Evolutionary conservation across 768 basidiomycete species (phyloP), one percentile per base, ranked within the genome.

Genomic region (Serendipita indica): DNA sequence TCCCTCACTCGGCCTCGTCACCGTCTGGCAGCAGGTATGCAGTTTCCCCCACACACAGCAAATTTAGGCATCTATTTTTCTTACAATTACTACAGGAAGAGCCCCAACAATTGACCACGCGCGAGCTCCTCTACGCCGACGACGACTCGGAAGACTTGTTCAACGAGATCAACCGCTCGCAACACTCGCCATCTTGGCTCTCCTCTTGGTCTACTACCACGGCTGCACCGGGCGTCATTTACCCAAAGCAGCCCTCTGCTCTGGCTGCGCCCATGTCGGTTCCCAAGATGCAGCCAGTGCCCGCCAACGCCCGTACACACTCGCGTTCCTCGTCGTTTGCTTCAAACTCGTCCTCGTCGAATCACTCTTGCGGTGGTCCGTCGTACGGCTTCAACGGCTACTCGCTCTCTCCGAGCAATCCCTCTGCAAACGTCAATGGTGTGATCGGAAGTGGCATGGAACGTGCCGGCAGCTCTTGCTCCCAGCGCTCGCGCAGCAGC

Each of bases 1-100:
- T 28, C 49, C 49, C 49, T 54, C 49, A n/a, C 49, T 54, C n/a
- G 49, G 49, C 10, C 49, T 54, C 22, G 49, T 54, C 25, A 54
- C 49, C 25, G 49, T 54, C 49, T 54, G 49, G 49, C 49, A 54
- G 25, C 49, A 54, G 25, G 49, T 54, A 28, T 10, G 35, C n/a
- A 54, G 32, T 54, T 54, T 28, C 7, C 32, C 1, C 49, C 5
- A n/a, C 35, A 10, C 35, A 10, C 35, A 54, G 12, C 32, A 10
- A 4, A n/a, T 25, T 25, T 25, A 12, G 45, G 10, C 7, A 10
- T 13, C 45, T 46, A 46, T 37, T 37, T 37, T 18, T 37, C 18
- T 37, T 10, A 37, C 18, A 18, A 37, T 37, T 13, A 7, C 22
- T 2, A 16, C 3, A 54, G 49, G 49, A 54, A 30, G 49, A 54